Conservation (phyloP, 2,329 filamentous ascomycete genomes). For the Thermoascus crustaceus region DNA sequence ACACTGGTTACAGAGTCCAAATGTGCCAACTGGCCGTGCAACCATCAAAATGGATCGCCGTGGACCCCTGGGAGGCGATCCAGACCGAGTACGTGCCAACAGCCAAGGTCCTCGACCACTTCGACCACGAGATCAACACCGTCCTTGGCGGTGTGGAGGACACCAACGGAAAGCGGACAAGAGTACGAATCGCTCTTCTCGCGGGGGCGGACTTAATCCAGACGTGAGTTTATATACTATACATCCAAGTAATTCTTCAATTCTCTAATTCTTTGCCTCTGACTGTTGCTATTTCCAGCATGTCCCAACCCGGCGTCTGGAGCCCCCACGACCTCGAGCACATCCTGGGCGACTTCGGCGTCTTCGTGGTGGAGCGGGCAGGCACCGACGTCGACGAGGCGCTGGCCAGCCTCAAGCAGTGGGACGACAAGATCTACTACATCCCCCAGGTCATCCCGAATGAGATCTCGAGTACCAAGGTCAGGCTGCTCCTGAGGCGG, state of each 20-base stretch:
- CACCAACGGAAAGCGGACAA: conserved; percentile 52
- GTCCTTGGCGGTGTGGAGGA: conserved; percentile 60
- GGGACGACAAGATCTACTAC: conserved; percentile 68
- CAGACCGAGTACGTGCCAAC: conserved; percentile 71
- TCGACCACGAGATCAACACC: conserved; percentile 72
- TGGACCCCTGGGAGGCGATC: conserved; percentile 70
- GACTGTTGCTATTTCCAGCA: conserved; percentile 19
- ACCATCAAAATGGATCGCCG: conserved; percentile 64
- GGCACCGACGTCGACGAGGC: conserved; percentile 76
- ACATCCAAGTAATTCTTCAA: not conserved
- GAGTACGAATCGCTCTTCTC: conserved; percentile 63
- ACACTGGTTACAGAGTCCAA: conserved; percentile 42
- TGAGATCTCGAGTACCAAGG: conserved; percentile 64
- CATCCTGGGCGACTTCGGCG: conserved; percentile 66
- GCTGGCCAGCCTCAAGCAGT: conserved; percentile 61
- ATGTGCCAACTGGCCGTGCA: conserved; percentile 75
- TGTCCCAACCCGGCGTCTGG: conserved; percentile 60
- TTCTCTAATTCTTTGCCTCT: not conserved
- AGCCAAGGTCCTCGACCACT: conserved; percentile 73
- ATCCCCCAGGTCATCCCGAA: conserved; percentile 73
- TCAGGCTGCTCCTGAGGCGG: conserved; percentile 62
- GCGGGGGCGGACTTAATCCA: conserved; percentile 62
- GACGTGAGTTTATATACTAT: conserved; percentile 30
- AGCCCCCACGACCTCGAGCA: conserved; percentile 66
- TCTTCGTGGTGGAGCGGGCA: conserved; percentile 66